phyloP scores from a whole-genome alignment of 75 land plant species.

The Chamaecyparis obtusa region DNA sequence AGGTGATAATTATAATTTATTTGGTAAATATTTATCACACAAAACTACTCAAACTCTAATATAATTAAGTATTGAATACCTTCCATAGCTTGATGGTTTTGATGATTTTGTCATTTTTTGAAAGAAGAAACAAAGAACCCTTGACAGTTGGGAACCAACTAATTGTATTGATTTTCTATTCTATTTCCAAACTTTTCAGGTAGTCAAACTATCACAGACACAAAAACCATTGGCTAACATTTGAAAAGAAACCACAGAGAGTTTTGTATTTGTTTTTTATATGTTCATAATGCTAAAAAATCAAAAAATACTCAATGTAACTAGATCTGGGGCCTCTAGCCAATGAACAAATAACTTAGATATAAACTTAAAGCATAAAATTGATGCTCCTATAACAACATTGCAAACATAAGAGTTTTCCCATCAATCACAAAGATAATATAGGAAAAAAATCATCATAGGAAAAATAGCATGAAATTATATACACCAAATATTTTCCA shows the following conservation, averaged over 20 bases:
- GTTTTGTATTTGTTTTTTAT: not conserved
- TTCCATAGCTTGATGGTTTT: slow-evolving; percentile 92
- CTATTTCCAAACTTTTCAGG: slow-evolving; percentile 82
- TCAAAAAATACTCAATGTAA: not conserved
- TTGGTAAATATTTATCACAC: too few relatives aligned
- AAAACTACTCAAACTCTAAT: not conserved
- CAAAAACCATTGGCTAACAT: not conserved
- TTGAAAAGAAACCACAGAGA: not conserved
- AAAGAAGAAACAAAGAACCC: slow-evolving; percentile 64
- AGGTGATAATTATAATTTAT: too few relatives aligned
- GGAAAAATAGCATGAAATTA: too few relatives aligned
- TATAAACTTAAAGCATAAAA: too few relatives aligned
- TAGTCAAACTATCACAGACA: slow-evolving; percentile 68
- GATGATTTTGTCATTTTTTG: slow-evolving; percentile 87
- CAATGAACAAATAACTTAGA: too few relatives aligned
- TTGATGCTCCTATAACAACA: too few relatives aligned
- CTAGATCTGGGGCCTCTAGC: too few relatives aligned
- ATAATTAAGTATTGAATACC: slow-evolving; percentile 33
- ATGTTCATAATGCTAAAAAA: not conserved
- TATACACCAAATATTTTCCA: too few relatives aligned
- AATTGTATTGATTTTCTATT: slow-evolving; percentile 83
- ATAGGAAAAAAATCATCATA: too few relatives aligned
- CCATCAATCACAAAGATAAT: too few relatives aligned
- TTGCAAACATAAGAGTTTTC: too few relatives aligned
- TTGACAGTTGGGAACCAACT: slow-evolving; percentile 77